phyloP scores from a whole-genome alignment of 2,329 filamentous ascomycete species.

The Penicillium olsonii region DNA sequence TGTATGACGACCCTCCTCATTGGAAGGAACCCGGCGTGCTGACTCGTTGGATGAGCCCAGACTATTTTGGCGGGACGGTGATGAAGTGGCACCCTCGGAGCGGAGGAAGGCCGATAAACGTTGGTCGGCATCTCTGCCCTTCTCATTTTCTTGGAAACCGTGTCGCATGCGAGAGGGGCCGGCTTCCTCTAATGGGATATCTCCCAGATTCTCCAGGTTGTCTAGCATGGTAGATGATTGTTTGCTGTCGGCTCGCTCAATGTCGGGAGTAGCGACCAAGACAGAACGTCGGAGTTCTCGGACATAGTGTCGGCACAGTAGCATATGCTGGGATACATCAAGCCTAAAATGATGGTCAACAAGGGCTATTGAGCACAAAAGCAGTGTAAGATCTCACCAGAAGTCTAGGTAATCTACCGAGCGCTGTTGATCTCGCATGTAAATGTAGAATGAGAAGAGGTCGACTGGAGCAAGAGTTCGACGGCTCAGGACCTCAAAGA shows the following conservation, averaged over 20 bases:
- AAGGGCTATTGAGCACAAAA: not conserved
- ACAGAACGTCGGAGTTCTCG: slow-evolving; percentile 92
- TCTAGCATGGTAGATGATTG: slow-evolving; percentile 80
- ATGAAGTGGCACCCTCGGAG: slow-evolving; percentile 50
- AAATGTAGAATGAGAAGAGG: slow-evolving; percentile 98
- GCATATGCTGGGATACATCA: slow-evolving; percentile 99
- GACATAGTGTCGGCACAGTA: slow-evolving; percentile 91
- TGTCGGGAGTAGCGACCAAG: slow-evolving; percentile 86
- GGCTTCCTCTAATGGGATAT: slow-evolving; percentile 51
- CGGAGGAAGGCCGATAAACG: slow-evolving; percentile 89
- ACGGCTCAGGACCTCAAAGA: slow-evolving; percentile 93
- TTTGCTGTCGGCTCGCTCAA: slow-evolving; percentile 78
- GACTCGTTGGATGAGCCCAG: slow-evolving; percentile 47
- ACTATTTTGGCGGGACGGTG: slow-evolving; percentile 58
- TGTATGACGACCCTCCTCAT: slow-evolving; percentile 56
- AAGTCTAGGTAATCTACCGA: slow-evolving; percentile 98
- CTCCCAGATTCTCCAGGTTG: slow-evolving; percentile 68
- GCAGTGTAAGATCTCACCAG: slow-evolving; percentile 65
- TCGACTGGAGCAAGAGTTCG: slow-evolving; percentile 95
- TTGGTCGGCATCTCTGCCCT: slow-evolving; percentile 78
- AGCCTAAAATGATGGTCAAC: slow-evolving; percentile 63
- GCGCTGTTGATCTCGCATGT: slow-evolving; percentile 97
- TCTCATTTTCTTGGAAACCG: slow-evolving; percentile 59
- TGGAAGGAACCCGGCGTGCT: slow-evolving; percentile 38
- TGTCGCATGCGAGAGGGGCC: slow-evolving; percentile 59